These are phyloP conservation scores for Plantago coronopus DNA, from an alignment of 305 asterid genomes.

Conservation along the genomic window DNA sequence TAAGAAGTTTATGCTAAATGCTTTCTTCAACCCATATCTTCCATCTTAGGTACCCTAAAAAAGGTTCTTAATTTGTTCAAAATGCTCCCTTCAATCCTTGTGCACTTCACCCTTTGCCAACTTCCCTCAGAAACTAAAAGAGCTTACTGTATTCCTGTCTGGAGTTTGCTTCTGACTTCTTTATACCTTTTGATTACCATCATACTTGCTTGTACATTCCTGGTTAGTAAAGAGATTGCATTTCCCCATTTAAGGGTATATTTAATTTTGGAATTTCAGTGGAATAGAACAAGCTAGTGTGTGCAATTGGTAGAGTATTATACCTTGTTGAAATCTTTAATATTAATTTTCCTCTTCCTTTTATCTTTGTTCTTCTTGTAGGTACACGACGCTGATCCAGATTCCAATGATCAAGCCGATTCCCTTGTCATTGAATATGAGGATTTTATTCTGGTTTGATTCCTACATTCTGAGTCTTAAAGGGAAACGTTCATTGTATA, in stretches of 20 bases:
- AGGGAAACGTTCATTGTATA: background rate
- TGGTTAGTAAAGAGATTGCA: too few species aligned
- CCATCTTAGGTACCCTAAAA: background rate
- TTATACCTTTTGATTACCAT: background rate
- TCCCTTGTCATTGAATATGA: slow-evolving; percentile 62
- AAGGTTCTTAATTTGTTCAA: background rate
- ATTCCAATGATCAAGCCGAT: slow-evolving; percentile 43
- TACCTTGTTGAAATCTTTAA: slow-evolving; percentile 9
- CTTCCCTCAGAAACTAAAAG: too few species aligned
- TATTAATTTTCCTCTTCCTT: background rate
- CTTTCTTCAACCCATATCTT: background rate
- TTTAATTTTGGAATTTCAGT: too few species aligned
- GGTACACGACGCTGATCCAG: slow-evolving; percentile 49
- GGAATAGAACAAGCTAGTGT: background rate
- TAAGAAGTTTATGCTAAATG: background rate
- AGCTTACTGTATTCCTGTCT: background rate
- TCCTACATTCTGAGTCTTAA: background rate
- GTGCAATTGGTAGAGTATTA: background rate
- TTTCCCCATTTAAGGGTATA: background rate
- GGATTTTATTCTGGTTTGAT: slow-evolving; percentile 74
- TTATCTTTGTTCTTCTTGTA: slow-evolving; percentile 23
- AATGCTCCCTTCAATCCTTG: background rate
- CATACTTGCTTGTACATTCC: background rate
- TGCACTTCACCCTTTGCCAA: too few species aligned
- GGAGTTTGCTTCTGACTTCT: background rate